Conservation (phyloP, 2,329 filamentous ascomycete genomes). For the Rasamsonia emersonii region DNA sequence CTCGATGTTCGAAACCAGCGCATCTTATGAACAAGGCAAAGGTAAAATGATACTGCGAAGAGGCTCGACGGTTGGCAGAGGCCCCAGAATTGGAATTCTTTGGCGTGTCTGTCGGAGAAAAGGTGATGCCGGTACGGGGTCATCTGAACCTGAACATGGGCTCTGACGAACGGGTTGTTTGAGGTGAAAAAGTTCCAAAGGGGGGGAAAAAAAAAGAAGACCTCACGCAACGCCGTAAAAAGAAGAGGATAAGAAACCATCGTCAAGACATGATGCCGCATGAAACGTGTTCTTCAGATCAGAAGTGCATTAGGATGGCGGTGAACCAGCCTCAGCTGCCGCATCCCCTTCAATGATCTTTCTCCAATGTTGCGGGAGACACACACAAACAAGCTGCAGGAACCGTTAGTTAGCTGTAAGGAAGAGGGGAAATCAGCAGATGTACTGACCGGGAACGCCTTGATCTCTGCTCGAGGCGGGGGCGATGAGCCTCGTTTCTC, state of each 20-base stretch:
- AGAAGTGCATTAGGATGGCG: slow-evolving; percentile 10
- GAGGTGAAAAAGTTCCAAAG: too few relatives aligned
- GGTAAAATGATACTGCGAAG: neutral
- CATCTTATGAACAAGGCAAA: neutral
- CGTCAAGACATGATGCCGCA: slow-evolving; percentile 29
- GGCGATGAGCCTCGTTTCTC: slow-evolving; percentile 53
- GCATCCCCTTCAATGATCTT: slow-evolving; percentile 88
- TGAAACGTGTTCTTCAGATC: slow-evolving; percentile 12
- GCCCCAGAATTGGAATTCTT: neutral
- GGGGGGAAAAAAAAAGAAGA: slow-evolving; percentile 7
- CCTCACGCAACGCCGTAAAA: slow-evolving; percentile 10
- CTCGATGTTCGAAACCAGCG: neutral
- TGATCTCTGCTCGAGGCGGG: slow-evolving; percentile 70
- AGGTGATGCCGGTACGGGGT: too few relatives aligned
- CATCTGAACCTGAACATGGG: too few relatives aligned
- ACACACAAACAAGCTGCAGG: slow-evolving; percentile 71
- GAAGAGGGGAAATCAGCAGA: neutral
- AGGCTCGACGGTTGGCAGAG: neutral
- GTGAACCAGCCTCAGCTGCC: slow-evolving; percentile 17
- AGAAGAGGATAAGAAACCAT: slow-evolving; percentile 21
- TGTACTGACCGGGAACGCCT: slow-evolving; percentile 66
- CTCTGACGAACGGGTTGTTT: too few relatives aligned
- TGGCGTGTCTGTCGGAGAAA: neutral
- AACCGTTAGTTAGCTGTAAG: slow-evolving; percentile 3
- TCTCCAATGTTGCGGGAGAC: slow-evolving; percentile 88